Evolutionary conservation across 2,329 filamentous ascomycete species (phyloP), one percentile per base, ranked within the genome.

Genomic region (Penicillium sp.): DNA sequence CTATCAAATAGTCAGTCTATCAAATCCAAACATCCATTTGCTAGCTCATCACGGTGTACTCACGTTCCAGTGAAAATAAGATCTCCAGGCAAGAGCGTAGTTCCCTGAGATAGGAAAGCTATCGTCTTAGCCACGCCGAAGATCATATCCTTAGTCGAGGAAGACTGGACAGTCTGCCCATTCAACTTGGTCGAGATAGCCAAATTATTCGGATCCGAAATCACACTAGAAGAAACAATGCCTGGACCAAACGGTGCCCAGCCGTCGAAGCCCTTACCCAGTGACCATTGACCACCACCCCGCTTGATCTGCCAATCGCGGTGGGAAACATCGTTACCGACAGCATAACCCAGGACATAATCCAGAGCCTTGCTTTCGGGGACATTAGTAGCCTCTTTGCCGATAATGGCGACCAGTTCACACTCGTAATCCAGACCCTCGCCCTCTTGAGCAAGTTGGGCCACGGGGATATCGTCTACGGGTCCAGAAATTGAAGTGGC

Each of bases 291-390:
- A 1, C 86, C 82, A 17, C 86, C 86, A 17, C 87, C 87, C 41
- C 80, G 82, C 71, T 86, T 83, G 59, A 89, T 73, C 74, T 91
- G 88, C 87, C 88, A 92, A 63, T 90, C 88, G 41, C 89, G 85
- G 75, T 91, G 89, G 12, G 87, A 90, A n/a, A 93, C 83, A 71
- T 93, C 90, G 73, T 93, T 90, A 53, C 89, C 88, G 35, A 90
- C 83, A 2, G 86, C 81, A 70, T 92, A 93, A 6, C 90, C 90
- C 2, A 91, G 78, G 3, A 93, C 87, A 67, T 90, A 87, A 52
- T 87, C 78, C n/a, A 92, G 77, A 0, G 89, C 89, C 23, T 83
- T 74, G 1, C 79, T 78, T 74, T 89, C 87, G 1, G 84, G 73
- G 13, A 93, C 86, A 68, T 91, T 82, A 43, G 78, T 75, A 59